Conservation (phyloP, 1,284 basidiomycete species). For the Malassezia brasiliensis region DNA sequence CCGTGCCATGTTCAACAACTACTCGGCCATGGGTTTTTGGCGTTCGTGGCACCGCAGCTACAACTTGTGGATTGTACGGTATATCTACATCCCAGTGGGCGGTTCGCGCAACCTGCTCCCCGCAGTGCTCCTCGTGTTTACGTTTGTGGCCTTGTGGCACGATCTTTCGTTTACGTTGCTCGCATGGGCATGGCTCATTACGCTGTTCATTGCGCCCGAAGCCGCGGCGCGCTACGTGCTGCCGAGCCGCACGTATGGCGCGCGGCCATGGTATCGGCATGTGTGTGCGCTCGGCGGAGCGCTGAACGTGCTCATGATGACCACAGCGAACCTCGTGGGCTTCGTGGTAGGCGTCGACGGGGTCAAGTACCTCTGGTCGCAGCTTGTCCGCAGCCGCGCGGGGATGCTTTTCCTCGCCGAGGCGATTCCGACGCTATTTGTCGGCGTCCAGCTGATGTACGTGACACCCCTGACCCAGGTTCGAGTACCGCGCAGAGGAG, state of each 20-base stretch:
- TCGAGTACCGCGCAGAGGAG: slow-evolving; percentile 50
- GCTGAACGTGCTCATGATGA: slow-evolving; percentile 78
- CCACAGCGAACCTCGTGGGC: slow-evolving; percentile 84
- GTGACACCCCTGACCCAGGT: slow-evolving; percentile 47
- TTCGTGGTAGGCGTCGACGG: slow-evolving; percentile 88
- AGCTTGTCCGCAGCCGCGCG: slow-evolving; percentile 60
- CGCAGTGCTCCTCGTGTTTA: slow-evolving; percentile 74
- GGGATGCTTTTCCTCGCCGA: slow-evolving; percentile 62
- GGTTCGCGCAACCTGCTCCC: slow-evolving; percentile 59
- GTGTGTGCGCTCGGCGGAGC: slow-evolving; percentile 74
- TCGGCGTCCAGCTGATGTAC: slow-evolving; percentile 85
- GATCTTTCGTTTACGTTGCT: slow-evolving; percentile 79
- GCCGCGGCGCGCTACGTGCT: slow-evolving; percentile 51
- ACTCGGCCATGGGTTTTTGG: slow-evolving; percentile 88
- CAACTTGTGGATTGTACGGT: slow-evolving; percentile 89
- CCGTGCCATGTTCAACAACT: slow-evolving; percentile 96
- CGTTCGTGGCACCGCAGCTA: slow-evolving; percentile 90
- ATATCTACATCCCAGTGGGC: slow-evolving; percentile 89
- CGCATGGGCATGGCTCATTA: slow-evolving; percentile 94
- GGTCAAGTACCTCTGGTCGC: slow-evolving; percentile 59
- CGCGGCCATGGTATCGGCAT: slow-evolving; percentile 71
- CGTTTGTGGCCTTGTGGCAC: slow-evolving; percentile 98
- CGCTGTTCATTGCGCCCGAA: slow-evolving; percentile 82
- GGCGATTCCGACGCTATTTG: slow-evolving; percentile 63
- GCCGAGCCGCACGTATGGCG: slow-evolving; percentile 56